Conservation (phyloP, 768 basidiomycete genomes). For the Leccinum subgranulosum region DNA sequence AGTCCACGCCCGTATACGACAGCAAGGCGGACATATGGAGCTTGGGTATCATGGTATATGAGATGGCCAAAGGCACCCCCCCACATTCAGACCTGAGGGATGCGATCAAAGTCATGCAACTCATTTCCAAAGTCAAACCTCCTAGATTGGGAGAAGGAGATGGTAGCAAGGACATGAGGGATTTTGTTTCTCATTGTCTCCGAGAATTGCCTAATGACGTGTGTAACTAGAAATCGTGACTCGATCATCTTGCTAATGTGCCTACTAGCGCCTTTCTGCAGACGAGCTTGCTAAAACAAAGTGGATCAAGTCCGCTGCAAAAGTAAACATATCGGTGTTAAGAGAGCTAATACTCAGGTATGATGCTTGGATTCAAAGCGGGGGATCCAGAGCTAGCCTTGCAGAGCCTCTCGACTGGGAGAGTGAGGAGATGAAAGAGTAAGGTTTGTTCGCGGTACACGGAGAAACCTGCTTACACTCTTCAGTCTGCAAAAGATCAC, state of each 20-base stretch:
- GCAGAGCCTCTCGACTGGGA: constrained; percentile 73
- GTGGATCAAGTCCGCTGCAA: constrained; percentile 82
- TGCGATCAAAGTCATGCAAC: constrained; percentile 80
- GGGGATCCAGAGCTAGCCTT: constrained; percentile 75
- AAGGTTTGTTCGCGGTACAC: constrained; percentile 2
- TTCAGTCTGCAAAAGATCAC: constrained; percentile 19
- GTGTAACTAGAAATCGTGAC: constrained; percentile 20
- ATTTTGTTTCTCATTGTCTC: constrained; percentile 82
- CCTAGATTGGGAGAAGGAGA: constrained; percentile 75
- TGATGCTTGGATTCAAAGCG: constrained; percentile 64
- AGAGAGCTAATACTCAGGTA: constrained; percentile 81
- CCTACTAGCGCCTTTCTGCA: constrained; percentile 71
- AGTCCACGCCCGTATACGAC: constrained; percentile 86
- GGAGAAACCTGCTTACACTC: constrained; percentile 6
- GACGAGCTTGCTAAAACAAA: constrained; percentile 86
- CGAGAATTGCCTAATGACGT: constrained; percentile 80
- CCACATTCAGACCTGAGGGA: constrained; percentile 86
- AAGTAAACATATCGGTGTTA: constrained; percentile 61
- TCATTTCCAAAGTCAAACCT: constrained; percentile 83
- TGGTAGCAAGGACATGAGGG: constrained; percentile 81
- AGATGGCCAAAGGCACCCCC: constrained; percentile 95
- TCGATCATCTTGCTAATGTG: constrained; percentile 5
- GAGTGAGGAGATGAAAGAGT: constrained; percentile 60
- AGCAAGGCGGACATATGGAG: constrained; percentile 99
- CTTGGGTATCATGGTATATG: constrained; percentile 91